A percentile compares a stretch with the other conserved stretches of the same genome.
These are phyloP conservation scores for Marasmius fiardii DNA, from an alignment of 1,284 basidiomycete genomes.

Conservation along the genomic window DNA sequence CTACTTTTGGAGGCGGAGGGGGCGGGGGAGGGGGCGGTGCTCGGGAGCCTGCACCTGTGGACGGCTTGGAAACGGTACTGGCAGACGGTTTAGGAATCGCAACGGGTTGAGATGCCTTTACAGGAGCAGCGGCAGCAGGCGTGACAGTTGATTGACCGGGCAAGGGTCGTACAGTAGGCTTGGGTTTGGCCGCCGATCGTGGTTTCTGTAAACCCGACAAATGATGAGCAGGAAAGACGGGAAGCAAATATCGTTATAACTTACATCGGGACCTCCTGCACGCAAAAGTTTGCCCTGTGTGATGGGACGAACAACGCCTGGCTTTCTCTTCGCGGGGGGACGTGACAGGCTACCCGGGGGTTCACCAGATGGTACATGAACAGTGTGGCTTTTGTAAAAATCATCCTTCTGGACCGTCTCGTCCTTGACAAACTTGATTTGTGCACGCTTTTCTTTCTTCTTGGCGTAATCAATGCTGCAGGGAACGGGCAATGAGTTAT, in stretches of 20 bases:
- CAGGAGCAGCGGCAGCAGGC: slow-evolving; percentile 23
- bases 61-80: slow-evolving; percentile 15
- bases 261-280: slow-evolving; percentile 69
- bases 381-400: slow-evolving; percentile 91
- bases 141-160: slow-evolving; percentile 44
- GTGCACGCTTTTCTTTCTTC: slow-evolving; percentile 95
- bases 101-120: slow-evolving; percentile 47
- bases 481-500: slow-evolving; percentile 2
- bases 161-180: slow-evolving; percentile 53
- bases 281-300: slow-evolving; percentile 81
- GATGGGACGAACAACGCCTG: slow-evolving; percentile 80
- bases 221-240: neutral
- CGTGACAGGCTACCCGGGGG: slow-evolving; percentile 77
- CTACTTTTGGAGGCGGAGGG: slow-evolving; percentile 56
- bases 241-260: slow-evolving; percentile 31
- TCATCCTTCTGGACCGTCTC: slow-evolving; percentile 83
- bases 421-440: slow-evolving; percentile 89
- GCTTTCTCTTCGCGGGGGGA: slow-evolving; percentile 85
- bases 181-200: slow-evolving; percentile 46
- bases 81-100: slow-evolving; percentile 24
- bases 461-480: slow-evolving; percentile 84
- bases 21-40: slow-evolving; percentile 31
- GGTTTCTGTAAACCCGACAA: slow-evolving; percentile 33
- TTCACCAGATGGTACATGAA: slow-evolving; percentile 89
- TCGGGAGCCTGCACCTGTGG: slow-evolving; percentile 17